Percentiles rank a stretch among this genome's conserved stretches.
Evolutionary conservation across 2,329 filamentous ascomycete species (phyloP).

Genomic region (Dactylonectria estremocensis): DNA sequence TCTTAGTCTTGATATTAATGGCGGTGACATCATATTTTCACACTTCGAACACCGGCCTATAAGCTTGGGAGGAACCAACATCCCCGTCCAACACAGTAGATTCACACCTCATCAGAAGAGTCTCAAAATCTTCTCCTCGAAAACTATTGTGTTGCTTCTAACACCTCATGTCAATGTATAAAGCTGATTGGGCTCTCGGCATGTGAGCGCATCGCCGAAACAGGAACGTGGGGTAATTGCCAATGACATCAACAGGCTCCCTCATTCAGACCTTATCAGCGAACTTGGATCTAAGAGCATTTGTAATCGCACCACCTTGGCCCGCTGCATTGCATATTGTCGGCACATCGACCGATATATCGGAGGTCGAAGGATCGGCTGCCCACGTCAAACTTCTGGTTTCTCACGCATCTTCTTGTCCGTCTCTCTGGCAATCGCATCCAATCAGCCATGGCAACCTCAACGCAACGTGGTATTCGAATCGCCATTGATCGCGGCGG

Average conservation of each 20-base stretch:
- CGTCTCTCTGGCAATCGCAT: conserved; percentile 11
- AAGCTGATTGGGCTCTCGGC: not conserved
- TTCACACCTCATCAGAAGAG: no score
- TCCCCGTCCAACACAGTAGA: no score
- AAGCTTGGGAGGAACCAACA: no score
- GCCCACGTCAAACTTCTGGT: not conserved
- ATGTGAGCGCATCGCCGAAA: conserved; percentile 12
- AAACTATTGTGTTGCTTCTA: not conserved
- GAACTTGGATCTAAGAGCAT: conserved; percentile 15
- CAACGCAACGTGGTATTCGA: conserved; percentile 72
- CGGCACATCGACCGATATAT: not conserved
- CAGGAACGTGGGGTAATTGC: conserved; percentile 27
- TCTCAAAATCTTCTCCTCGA: not conserved
- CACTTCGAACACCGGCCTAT: no score
- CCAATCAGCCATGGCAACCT: conserved; percentile 52
- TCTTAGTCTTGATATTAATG: no score
- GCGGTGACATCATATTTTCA: no score
- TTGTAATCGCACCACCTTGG: conserved; percentile 28
- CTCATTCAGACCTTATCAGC: conserved; percentile 20
- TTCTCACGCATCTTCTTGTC: not conserved
- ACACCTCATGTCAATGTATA: not conserved
- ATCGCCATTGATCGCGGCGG: conserved; percentile 87
- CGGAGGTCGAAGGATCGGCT: not conserved
- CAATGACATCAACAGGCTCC: conserved; percentile 29
- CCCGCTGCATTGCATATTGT: conserved; percentile 21